Evolutionary conservation across 2,329 filamentous ascomycete genomes (phyloP), one percentile per base, ranked within the genome.

Genomic region (Bipolaris gigantea): DNA sequence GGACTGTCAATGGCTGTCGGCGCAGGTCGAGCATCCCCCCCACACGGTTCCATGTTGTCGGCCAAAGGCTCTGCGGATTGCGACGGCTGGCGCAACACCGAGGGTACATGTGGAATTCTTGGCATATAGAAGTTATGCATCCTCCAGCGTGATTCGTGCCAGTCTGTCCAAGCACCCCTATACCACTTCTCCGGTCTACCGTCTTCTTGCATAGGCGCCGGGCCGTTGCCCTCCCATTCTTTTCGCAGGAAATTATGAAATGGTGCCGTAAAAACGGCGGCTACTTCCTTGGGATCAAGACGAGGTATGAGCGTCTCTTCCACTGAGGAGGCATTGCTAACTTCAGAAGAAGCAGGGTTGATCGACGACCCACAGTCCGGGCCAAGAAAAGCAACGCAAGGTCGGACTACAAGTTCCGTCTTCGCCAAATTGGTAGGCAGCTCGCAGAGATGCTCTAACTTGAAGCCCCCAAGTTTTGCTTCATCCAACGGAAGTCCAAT

Each of bases 111-210:
- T 10, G 59, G 57, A 56, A 65, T 64, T 11, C 63, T 55, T 15
- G 90, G 92, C 23, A 97, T 92, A 76, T 90, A 89, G 76, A 97
- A 97, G 75, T 93, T 92, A 75, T 97, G 93, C 81, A 96, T 87
- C 36, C 82, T 75, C 93, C 92, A 97, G n/a, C 83, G 82, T 47
- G 80, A 79, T 59, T 88, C 84, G 72, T 94, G 86, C 86, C 88
- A 96, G 60, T 85, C 80, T 48, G 86, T 84, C 93, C 93, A 97
- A 27, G 76, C 78, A 8, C 93, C 93, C 54, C 88, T 82, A 78
- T 97, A 97, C 92, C 92, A 97, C 51, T 85, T 81, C 0, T 85
- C 85, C 8, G 76, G 71, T 8, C 67, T 63, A 0, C 72, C 73
- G 6, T 67, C 63, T 25, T 67, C 67, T 39, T 70, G 64, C 15